Evolutionary conservation across 768 basidiomycete genomes (phyloP).

Genomic region (Serendipita vermifera): DNA sequence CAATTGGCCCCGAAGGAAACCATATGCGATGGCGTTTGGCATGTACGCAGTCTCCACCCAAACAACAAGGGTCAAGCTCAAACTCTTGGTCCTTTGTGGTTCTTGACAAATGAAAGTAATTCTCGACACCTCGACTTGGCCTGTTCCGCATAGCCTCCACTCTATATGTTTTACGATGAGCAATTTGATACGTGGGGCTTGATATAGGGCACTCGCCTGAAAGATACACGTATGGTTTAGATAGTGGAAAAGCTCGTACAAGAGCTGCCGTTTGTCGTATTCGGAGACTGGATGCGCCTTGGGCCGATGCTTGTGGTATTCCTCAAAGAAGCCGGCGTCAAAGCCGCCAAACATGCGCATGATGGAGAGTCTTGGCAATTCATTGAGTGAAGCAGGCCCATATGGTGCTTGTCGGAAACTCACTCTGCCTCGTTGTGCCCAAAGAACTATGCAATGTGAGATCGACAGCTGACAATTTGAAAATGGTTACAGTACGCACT

Average conservation of each 20-base stretch:
- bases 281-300: constrained; percentile 53
- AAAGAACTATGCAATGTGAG: constrained; percentile 36
- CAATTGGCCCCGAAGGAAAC: no score
- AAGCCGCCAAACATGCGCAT: constrained; percentile 73
- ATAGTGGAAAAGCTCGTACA: constrained; percentile 76
- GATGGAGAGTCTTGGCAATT: constrained; percentile 46
- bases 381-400: not conserved
- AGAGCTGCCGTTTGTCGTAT: constrained; percentile 46
- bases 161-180: not conserved
- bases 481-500: not conserved
- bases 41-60: not conserved
- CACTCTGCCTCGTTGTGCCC: constrained; percentile 78
- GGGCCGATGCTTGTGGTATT: constrained; percentile 49
- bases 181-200: not conserved
- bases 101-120: not conserved
- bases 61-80: no score
- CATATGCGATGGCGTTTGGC: not conserved
- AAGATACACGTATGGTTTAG: constrained; percentile 71
- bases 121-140: not conserved
- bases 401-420: constrained; percentile 19
- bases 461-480: not conserved
- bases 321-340: constrained; percentile 44
- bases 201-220: constrained; percentile 38
- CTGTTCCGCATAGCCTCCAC: constrained; percentile 1
- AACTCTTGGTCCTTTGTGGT: not conserved